These are phyloP conservation scores for Dalbergia cultrata DNA, from an alignment of 306 rosid genomes.

Conservation along the genomic window DNA sequence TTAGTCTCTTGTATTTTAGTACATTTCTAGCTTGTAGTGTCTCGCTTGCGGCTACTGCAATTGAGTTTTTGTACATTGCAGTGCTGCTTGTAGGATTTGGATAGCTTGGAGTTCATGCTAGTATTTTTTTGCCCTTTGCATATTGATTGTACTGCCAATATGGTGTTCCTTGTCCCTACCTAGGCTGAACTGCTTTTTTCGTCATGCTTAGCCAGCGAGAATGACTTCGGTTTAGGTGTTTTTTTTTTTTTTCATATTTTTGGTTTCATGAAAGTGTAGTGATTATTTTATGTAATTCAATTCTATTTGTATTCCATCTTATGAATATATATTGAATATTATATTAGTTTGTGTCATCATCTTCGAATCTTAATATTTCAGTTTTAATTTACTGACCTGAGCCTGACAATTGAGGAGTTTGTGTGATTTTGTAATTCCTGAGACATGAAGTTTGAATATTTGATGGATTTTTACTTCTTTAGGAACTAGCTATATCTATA, in stretches of 20 bases:
- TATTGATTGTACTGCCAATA: slow-evolving; percentile 48
- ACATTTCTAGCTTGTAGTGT: slow-evolving; percentile 31
- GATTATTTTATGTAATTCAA: slow-evolving; percentile 41
- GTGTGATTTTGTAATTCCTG: too few species aligned
- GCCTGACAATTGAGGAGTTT: too few species aligned
- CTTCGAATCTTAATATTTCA: too few species aligned
- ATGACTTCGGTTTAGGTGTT: slow-evolving; percentile 36
- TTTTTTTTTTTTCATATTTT: not conserved
- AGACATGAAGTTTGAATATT: too few species aligned
- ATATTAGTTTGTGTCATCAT: not conserved
- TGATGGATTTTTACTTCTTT: accelerated
- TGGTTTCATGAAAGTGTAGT: not conserved
- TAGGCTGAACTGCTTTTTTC: slow-evolving; percentile 72
- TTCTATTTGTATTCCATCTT: slow-evolving; percentile 6
- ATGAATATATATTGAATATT: not conserved
- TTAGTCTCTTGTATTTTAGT: not conserved
- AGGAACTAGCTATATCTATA: too few species aligned
- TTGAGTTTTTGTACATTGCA: slow-evolving; percentile 84
- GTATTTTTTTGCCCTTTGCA: not conserved
- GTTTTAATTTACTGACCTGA: too few species aligned
- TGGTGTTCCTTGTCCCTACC: slow-evolving; percentile 56
- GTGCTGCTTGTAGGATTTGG: slow-evolving; percentile 54
- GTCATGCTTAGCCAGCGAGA: slow-evolving; percentile 61
- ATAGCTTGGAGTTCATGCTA: not conserved
- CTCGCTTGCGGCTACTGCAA: slow-evolving; percentile 62